Evolutionary conservation across 768 basidiomycete genomes (phyloP).

Genomic region (Lentinula lateritia): DNA sequence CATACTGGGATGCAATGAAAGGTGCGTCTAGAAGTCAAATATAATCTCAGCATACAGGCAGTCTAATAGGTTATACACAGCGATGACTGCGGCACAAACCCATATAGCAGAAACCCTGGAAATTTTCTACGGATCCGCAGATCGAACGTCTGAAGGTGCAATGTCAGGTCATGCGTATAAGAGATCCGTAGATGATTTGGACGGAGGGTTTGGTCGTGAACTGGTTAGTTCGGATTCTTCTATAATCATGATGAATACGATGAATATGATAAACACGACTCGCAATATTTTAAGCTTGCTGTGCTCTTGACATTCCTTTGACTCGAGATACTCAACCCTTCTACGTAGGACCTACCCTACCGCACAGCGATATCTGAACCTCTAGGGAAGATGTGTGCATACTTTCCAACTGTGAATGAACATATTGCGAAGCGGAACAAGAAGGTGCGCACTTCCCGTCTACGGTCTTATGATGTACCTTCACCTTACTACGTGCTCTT

Average conservation of each 20-base stretch:
- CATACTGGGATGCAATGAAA: constrained; percentile 91
- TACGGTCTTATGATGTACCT: neutral
- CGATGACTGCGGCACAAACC: constrained; percentile 91
- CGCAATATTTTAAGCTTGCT: neutral
- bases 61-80: constrained; percentile 32
- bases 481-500: neutral
- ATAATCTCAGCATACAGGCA: neutral
- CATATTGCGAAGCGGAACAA: constrained; percentile 93
- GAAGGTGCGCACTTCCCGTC: constrained; percentile 54
- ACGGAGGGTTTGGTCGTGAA: constrained; percentile 77
- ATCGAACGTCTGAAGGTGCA: constrained; percentile 82
- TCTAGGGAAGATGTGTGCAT: constrained; percentile 92
- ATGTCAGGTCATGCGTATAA: constrained; percentile 98
- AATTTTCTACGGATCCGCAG: constrained; percentile 84
- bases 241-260: neutral
- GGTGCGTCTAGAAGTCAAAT: constrained; percentile 38
- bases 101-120: constrained; percentile 92
- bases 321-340: neutral
- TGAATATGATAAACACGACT: neutral
- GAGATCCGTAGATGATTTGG: constrained; percentile 89
- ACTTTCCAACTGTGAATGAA: constrained; percentile 91
- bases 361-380: constrained; percentile 94
- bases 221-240: constrained; percentile 48
- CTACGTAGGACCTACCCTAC: constrained; percentile 80
- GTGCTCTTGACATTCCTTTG: neutral